A percentile compares a stretch with the other conserved stretches of the same genome.
Conservation (phyloP, 441 rosid species). For the Manihot esculenta region DNA sequence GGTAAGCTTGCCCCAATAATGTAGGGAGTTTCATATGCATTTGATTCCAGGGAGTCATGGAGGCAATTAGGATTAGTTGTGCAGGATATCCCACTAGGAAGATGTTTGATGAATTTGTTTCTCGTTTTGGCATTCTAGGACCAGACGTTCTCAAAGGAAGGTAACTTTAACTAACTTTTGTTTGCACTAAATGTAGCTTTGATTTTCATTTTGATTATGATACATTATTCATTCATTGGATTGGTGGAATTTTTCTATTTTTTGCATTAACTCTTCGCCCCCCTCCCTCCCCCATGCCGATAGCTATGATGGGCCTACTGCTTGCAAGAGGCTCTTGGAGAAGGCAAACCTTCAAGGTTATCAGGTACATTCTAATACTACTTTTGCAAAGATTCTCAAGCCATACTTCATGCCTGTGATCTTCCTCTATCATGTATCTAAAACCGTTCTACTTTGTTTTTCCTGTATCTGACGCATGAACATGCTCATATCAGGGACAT, state of each 20-base stretch:
- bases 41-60: slow-evolving; percentile 86
- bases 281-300: slow-evolving; percentile 22
- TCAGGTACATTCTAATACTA: slow-evolving; percentile 54
- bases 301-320: slow-evolving; percentile 61
- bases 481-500: background rate
- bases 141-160: slow-evolving; percentile 53
- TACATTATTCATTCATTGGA: background rate
- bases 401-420: slow-evolving; percentile 1
- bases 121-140: slow-evolving; percentile 66
- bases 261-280: slow-evolving; percentile 18
- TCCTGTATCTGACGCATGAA: background rate
- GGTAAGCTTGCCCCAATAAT: slow-evolving; percentile 8
- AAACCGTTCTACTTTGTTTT: background rate
- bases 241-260: slow-evolving; percentile 20
- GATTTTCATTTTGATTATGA: slow-evolving; percentile 6
- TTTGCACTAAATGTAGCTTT: slow-evolving; percentile 11
- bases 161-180: slow-evolving; percentile 41
- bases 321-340: slow-evolving; percentile 79
- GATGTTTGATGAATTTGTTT: slow-evolving; percentile 64
- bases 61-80: slow-evolving; percentile 98
- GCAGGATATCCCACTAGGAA: slow-evolving; percentile 97
- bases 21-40: slow-evolving; percentile 13
- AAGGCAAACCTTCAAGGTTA: slow-evolving; percentile 73
- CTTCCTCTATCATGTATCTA: slow-evolving; percentile 4
- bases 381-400: slow-evolving; percentile 3